phyloP scores from a whole-genome alignment of 176 grass and related monocot species.

The Paspalum vaginatum region DNA sequence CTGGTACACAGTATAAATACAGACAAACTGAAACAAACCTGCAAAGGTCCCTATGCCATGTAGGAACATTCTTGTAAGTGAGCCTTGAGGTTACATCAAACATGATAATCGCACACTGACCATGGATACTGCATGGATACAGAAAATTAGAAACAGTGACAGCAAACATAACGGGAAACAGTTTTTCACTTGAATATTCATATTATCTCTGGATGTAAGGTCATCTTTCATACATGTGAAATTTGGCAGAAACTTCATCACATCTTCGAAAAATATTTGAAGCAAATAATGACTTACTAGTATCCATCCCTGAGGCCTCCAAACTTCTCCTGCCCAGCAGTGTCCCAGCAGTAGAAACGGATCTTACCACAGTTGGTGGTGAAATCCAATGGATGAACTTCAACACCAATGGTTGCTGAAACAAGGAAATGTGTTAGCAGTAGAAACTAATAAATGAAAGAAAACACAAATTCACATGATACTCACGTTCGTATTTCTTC shows the following conservation, averaged over 20 bases:
- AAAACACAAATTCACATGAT: neutral
- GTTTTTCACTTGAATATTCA: neutral
- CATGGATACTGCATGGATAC: conserved; percentile 60
- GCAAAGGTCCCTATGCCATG: conserved; percentile 91
- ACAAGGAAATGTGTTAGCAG: neutral
- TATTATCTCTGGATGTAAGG: neutral
- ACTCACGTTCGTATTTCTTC: conserved; percentile 83
- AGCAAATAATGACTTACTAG: conserved; percentile 67
- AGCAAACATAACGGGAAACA: neutral
- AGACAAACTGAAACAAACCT: conserved; percentile 45
- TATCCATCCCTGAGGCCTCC: conserved; percentile 88
- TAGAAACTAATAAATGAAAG: neutral
- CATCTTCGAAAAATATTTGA: neutral
- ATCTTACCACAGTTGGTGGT: conserved; percentile 90
- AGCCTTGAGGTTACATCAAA: conserved; percentile 90
- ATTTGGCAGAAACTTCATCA: neutral
- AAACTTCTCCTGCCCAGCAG: conserved; percentile 88
- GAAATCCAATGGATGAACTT: conserved; percentile 88
- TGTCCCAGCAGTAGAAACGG: conserved; percentile 92
- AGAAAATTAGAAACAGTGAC: neutral
- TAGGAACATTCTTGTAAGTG: conserved; percentile 91
- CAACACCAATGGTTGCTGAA: conserved; percentile 90
- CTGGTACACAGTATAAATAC: neutral
- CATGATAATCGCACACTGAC: conserved; percentile 89
- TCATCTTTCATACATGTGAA: neutral